Percentiles rank a stretch among this genome's conserved stretches.
These are phyloP conservation scores for Colletotrichum nymphaeae DNA, from an alignment of 2,329 filamentous ascomycete genomes.

Conservation along the genomic window DNA sequence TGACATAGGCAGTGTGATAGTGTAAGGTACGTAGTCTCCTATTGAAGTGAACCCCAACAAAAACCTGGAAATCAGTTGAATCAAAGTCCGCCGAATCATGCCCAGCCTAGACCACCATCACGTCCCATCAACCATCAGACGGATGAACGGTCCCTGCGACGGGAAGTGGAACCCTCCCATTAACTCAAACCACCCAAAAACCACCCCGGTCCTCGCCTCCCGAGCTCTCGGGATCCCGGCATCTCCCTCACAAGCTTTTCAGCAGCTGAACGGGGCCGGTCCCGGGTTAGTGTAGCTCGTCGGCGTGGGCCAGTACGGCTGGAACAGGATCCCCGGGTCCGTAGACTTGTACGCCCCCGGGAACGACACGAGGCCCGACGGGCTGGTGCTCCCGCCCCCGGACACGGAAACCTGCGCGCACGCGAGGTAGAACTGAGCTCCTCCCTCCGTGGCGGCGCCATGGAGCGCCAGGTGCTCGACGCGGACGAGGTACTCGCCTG, in stretches of 20 bases:
- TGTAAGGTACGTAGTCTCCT: no score
- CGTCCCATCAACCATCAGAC: not conserved
- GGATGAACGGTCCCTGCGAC: not conserved
- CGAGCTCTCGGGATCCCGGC: not conserved
- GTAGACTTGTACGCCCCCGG: constrained; percentile 53
- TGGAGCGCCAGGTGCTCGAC: constrained; percentile 62
- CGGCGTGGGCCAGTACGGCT: constrained; percentile 55
- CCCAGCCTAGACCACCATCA: not conserved
- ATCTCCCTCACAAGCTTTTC: not conserved
- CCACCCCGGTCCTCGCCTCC: not conserved
- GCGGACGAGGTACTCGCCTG: constrained; percentile 60
- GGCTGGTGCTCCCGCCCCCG: constrained; percentile 52
- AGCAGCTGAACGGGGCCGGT: constrained; percentile 36
- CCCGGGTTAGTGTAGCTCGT: constrained; percentile 47
- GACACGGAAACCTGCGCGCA: constrained; percentile 53
- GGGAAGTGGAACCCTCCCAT: not conserved
- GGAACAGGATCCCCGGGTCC: constrained; percentile 55
- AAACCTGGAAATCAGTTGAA: not conserved
- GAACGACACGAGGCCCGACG: constrained; percentile 50
- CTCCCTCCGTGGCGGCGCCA: constrained; percentile 50
- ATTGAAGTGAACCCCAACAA: not conserved
- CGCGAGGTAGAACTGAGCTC: constrained; percentile 59
- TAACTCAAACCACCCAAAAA: not conserved
- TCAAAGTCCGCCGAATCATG: not conserved
- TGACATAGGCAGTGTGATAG: not conserved